Evolutionary conservation across 371 early-diverging fungal species (phyloP).

Genomic region (Apophysomyces elegans): DNA sequence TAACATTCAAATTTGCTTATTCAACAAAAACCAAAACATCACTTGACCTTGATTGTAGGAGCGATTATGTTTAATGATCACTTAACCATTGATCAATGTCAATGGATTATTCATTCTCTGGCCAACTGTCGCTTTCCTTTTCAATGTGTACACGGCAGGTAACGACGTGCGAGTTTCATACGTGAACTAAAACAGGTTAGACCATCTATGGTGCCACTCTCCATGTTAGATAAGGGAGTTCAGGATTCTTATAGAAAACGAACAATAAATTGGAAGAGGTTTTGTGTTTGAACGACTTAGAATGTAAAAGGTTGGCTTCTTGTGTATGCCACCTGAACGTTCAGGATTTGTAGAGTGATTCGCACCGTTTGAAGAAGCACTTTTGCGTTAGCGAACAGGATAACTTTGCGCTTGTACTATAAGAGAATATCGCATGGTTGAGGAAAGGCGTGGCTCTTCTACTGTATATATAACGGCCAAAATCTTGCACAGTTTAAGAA

Average conservation of each 20-base stretch:
- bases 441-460: too few species aligned
- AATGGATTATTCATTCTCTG: slow-evolving; percentile 53
- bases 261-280: background rate
- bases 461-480: too few species aligned
- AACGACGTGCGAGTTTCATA: background rate
- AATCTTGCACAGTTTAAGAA: too few species aligned
- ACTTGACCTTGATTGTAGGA: slow-evolving; percentile 28
- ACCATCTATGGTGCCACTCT: background rate
- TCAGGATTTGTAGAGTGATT: too few species aligned
- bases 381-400: too few species aligned
- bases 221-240: background rate
- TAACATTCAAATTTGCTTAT: slow-evolving; percentile 19
- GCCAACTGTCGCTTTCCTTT: slow-evolving; percentile 65
- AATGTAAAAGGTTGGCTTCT: too few species aligned
- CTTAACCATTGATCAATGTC: slow-evolving; percentile 55
- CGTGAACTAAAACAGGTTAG: background rate
- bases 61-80: slow-evolving; percentile 83
- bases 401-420: too few species aligned
- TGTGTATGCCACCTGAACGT: too few species aligned
- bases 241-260: background rate
- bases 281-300: background rate
- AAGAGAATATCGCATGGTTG: too few species aligned
- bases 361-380: too few species aligned
- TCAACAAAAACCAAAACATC: background rate
- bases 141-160: slow-evolving; percentile 72